phyloP scores from a whole-genome alignment of 1,139 yeast species.

The Saccharomyces hybrid region DNA sequence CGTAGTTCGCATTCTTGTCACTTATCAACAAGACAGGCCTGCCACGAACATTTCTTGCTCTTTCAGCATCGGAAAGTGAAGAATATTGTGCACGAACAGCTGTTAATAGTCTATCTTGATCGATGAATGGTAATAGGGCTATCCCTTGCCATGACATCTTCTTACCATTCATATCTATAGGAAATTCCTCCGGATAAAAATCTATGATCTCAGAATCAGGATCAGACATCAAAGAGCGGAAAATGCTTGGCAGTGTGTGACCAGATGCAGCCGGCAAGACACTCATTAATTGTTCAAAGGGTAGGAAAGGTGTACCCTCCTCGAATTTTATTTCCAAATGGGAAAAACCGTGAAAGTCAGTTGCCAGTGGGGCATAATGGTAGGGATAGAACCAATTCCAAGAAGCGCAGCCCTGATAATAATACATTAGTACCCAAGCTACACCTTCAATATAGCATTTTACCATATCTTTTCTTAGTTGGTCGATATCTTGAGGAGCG shows the following conservation, averaged over 20 bases:
- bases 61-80: constrained; percentile 60
- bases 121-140: constrained; percentile 83
- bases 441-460: constrained; percentile 84
- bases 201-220: constrained; percentile 79
- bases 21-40: constrained; percentile 57
- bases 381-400: constrained; percentile 98
- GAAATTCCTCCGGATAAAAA: constrained; percentile 82
- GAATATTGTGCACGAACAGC: constrained; percentile 63
- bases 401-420: constrained; percentile 95
- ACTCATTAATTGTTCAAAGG: constrained; percentile 95
- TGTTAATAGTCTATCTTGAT: constrained; percentile 61
- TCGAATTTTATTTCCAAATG: constrained; percentile 57
- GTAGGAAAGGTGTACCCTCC: constrained; percentile 75
- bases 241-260: constrained; percentile 79
- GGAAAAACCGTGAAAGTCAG: constrained; percentile 63
- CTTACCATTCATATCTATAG: constrained; percentile 91
- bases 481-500: constrained; percentile 45
- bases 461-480: constrained; percentile 54
- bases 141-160: constrained; percentile 95
- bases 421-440: constrained; percentile 87
- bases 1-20: constrained; percentile 39
- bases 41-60: constrained; percentile 58
- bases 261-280: constrained; percentile 95
- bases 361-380: constrained; percentile 96
- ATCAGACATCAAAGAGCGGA: constrained; percentile 75